A percentile compares a stretch with the other conserved stretches of the same genome.
These are phyloP conservation scores for Elongisporangium senticosum DNA, from an alignment of 352 stramenopile species.

Conservation along the genomic window DNA sequence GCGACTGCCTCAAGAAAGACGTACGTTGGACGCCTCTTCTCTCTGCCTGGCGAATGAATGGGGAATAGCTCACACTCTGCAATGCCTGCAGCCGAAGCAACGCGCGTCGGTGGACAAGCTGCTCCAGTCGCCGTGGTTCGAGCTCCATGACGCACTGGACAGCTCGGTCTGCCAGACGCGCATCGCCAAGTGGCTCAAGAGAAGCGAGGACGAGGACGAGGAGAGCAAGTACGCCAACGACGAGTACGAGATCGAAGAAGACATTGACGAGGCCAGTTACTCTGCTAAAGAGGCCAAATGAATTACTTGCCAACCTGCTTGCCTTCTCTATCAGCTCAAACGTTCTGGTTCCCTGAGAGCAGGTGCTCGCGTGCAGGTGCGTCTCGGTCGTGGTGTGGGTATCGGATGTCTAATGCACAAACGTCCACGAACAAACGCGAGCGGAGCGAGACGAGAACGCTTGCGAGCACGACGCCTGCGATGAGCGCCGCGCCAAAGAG, in stretches of 20 bases:
- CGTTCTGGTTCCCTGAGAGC: conserved; percentile 20
- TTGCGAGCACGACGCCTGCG: conserved; percentile 23
- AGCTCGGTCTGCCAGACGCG: conserved; percentile 18
- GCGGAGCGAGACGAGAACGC: conserved; percentile 32
- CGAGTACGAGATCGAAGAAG: conserved; percentile 53
- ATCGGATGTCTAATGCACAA: background rate
- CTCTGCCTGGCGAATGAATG: background rate
- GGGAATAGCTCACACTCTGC: background rate
- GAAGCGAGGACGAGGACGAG: conserved; percentile 7
- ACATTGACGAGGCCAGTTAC: conserved; percentile 19
- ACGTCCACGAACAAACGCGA: conserved; percentile 25
- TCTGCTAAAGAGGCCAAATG: conserved; percentile 10
- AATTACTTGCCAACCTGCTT: background rate
- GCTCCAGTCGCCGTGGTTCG: conserved; percentile 44
- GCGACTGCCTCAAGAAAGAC: conserved; percentile 58
- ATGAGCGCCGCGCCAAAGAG: conserved; percentile 26
- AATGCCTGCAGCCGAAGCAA: conserved; percentile 31
- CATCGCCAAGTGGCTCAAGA: conserved; percentile 31
- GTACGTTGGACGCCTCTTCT: conserved; percentile 16
- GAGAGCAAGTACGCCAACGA: conserved; percentile 27
- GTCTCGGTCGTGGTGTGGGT: conserved; percentile 15
- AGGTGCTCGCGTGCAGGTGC: conserved; percentile 58
- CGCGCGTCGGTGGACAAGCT: conserved; percentile 56
- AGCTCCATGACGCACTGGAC: conserved; percentile 39
- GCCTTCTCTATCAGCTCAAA: conserved; percentile 1